Evolutionary conservation across 768 basidiomycete species (phyloP).

Genomic region (Macrolepiota dolichaula): DNA sequence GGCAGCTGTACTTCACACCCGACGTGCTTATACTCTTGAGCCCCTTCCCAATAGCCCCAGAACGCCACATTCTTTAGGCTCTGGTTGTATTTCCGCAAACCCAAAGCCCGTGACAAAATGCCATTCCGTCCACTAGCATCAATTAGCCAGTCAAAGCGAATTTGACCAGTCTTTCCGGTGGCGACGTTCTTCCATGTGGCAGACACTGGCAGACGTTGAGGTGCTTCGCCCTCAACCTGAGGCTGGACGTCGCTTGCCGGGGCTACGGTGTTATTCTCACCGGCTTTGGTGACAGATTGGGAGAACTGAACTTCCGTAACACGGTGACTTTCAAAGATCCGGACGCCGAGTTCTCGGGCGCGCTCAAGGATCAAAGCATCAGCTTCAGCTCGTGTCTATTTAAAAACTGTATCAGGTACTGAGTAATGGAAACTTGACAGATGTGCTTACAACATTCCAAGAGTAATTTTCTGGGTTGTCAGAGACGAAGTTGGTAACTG

Average conservation of each 20-base stretch:
- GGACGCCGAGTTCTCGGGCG: conserved; percentile 40
- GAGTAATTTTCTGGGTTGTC: conserved; percentile 43
- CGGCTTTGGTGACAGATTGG: conserved; percentile 24
- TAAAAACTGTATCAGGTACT: not conserved
- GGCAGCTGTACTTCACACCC: conserved; percentile 41
- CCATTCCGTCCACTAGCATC: conserved; percentile 59
- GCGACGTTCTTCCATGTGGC: conserved; percentile 22
- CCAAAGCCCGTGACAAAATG: conserved; percentile 58
- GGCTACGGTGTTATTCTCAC: conserved; percentile 15
- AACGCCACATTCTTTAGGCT: conserved; percentile 52
- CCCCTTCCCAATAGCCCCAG: conserved; percentile 60
- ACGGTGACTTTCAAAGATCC: conserved; percentile 42
- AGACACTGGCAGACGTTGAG: conserved; percentile 29
- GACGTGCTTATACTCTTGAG: conserved; percentile 34
- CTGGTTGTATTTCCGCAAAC: conserved; percentile 55
- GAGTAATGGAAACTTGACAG: not conserved
- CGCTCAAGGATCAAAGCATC: conserved; percentile 53
- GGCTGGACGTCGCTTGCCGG: conserved; percentile 16
- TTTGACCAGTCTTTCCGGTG: conserved; percentile 34
- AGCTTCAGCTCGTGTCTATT: conserved; percentile 47
- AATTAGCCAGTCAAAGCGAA: conserved; percentile 52
- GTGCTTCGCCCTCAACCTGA: conserved; percentile 12
- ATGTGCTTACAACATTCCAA: conserved; percentile 52
- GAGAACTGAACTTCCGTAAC: conserved; percentile 46
- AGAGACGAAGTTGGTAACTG: conserved; percentile 56